These are phyloP conservation scores for Bipolaris oryzae DNA, from an alignment of 2,329 filamentous ascomycete genomes.

Conservation along the genomic window DNA sequence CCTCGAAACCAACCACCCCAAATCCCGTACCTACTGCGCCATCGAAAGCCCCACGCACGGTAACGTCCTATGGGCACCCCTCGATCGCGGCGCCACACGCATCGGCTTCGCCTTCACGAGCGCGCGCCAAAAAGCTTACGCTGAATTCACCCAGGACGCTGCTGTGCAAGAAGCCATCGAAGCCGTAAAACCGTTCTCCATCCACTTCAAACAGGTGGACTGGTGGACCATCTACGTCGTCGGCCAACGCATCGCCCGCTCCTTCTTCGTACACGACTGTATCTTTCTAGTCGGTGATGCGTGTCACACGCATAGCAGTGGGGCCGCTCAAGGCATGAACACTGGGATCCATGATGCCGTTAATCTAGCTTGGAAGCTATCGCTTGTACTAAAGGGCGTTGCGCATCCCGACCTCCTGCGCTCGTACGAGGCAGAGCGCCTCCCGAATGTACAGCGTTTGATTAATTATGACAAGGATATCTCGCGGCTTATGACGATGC, in stretches of 20 bases:
- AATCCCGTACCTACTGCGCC: slow-evolving; percentile 54
- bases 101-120: slow-evolving; percentile 61
- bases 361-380: slow-evolving; percentile 63
- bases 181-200: slow-evolving; percentile 49
- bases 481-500: slow-evolving; percentile 42
- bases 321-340: slow-evolving; percentile 65
- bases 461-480: slow-evolving; percentile 47
- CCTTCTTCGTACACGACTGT: slow-evolving; percentile 49
- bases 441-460: slow-evolving; percentile 54
- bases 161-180: slow-evolving; percentile 49
- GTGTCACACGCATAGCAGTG: slow-evolving; percentile 62
- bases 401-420: slow-evolving; percentile 52
- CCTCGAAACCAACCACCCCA: slow-evolving; percentile 58
- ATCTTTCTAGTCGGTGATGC: slow-evolving; percentile 64
- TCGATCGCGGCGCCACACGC: slow-evolving; percentile 60
- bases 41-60: slow-evolving; percentile 61
- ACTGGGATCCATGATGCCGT: slow-evolving; percentile 61
- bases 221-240: slow-evolving; percentile 55
- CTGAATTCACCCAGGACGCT: slow-evolving; percentile 45
- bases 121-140: slow-evolving; percentile 47
- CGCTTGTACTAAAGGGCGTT: slow-evolving; percentile 51
- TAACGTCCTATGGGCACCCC: slow-evolving; percentile 61
- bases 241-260: slow-evolving; percentile 50
- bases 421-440: slow-evolving; percentile 57
- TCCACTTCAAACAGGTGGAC: slow-evolving; percentile 50